A percentile compares a stretch with the other conserved stretches of the same genome.
These are phyloP conservation scores for Zygoascus sp. DNA, from an alignment of 1,139 yeast species.

Conservation along the genomic window DNA sequence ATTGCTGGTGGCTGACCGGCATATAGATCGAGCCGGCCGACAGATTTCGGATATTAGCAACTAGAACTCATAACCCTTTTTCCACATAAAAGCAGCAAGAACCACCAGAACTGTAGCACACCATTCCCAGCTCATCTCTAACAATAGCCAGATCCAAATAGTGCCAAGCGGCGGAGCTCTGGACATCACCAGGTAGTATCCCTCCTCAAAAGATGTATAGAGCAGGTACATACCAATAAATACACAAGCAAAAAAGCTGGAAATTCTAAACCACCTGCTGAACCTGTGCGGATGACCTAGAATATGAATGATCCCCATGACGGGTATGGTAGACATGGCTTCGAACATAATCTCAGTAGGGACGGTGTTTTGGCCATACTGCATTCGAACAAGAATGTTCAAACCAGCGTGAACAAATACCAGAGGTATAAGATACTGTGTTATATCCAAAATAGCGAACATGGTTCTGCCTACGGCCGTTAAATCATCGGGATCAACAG, in stretches of 20 bases:
- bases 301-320: constrained; percentile 29
- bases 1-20: too few relatives aligned
- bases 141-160: constrained; percentile 39
- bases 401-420: constrained; percentile 33
- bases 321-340: constrained; percentile 28
- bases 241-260: constrained; percentile 26
- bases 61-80: constrained; percentile 25
- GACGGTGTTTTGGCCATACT: constrained; percentile 30
- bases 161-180: constrained; percentile 42
- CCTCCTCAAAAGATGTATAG: constrained; percentile 35
- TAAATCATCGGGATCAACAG: constrained; percentile 24
- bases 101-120: constrained; percentile 32
- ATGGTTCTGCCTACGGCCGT: constrained; percentile 25
- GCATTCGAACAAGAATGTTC: constrained; percentile 34
- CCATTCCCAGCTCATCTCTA: constrained; percentile 39
- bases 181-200: constrained; percentile 39
- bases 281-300: constrained; percentile 27
- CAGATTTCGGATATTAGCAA: too few relatives aligned
- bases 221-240: constrained; percentile 35
- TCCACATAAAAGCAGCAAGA: constrained; percentile 32
- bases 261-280: constrained; percentile 23
- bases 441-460: constrained; percentile 31
- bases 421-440: constrained; percentile 33
- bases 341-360: constrained; percentile 23
- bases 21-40: too few relatives aligned